phyloP scores from a whole-genome alignment of 805 yeast genomes.

The Sungouiella blattae region DNA sequence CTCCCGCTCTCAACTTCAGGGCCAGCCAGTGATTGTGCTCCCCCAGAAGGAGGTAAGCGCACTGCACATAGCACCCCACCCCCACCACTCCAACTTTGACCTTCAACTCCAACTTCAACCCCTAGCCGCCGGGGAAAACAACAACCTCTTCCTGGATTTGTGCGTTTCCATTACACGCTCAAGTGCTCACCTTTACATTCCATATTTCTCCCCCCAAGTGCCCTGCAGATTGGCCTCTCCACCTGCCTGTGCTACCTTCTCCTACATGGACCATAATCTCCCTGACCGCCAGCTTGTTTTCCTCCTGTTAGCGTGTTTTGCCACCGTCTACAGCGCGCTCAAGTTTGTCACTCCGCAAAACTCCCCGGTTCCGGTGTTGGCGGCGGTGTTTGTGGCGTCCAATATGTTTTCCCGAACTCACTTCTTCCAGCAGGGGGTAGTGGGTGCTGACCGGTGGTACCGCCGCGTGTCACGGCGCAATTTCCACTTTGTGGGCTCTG shows the following conservation, averaged over 20 bases:
- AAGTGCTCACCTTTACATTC: no score
- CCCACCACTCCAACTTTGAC: no score
- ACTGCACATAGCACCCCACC: no score
- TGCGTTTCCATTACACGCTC: no score
- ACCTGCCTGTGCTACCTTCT: not conserved
- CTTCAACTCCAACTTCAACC: no score
- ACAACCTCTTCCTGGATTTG: no score
- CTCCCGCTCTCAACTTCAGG: no score
- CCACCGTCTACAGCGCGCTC: slow-evolving; percentile 19
- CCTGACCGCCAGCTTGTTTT: slow-evolving; percentile 7
- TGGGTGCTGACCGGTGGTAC: slow-evolving; percentile 1
- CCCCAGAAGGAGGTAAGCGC: no score
- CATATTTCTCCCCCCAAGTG: no score
- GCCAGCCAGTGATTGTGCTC: no score
- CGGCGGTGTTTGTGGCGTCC: slow-evolving; percentile 26
- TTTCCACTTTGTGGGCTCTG: not conserved
- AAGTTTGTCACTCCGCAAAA: slow-evolving; percentile 12
- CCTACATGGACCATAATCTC: not conserved
- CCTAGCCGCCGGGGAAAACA: no score
- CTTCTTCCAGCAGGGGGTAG: slow-evolving; percentile 16
- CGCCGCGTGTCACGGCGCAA: slow-evolving; percentile 1
- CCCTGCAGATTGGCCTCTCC: no score
- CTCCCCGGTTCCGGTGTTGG: slow-evolving; percentile 26
- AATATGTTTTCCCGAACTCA: slow-evolving; percentile 32
- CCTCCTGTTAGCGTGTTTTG: slow-evolving; percentile 4